A percentile compares a stretch with the other conserved stretches of the same genome.
Conservation (phyloP, 1,139 yeast species). For the Debaryomyces psychrophilus region DNA sequence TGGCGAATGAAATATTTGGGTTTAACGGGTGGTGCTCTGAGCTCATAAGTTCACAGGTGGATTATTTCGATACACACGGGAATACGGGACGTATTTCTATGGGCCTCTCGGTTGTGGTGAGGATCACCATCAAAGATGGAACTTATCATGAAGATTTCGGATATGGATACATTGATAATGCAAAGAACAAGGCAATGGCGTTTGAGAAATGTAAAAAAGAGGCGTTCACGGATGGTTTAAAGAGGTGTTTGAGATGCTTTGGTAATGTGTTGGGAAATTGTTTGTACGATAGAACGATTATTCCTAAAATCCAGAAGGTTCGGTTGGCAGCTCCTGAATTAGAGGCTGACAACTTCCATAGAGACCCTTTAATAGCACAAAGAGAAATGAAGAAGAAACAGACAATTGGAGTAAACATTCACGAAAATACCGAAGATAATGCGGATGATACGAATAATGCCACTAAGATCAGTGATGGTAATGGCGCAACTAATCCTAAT, state of each 20-base stretch:
- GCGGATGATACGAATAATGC: constrained; percentile 5
- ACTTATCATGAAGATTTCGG: constrained; percentile 82
- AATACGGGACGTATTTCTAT: constrained; percentile 56
- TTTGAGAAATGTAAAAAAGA: constrained; percentile 82
- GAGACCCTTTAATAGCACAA: constrained; percentile 41
- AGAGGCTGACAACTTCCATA: constrained; percentile 47
- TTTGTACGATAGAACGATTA: constrained; percentile 68
- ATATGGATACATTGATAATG: constrained; percentile 76
- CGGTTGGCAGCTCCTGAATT: constrained; percentile 57
- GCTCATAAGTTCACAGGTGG: constrained; percentile 65
- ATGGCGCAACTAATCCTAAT: neutral
- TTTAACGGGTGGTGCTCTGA: constrained; percentile 83
- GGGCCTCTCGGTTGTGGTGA: constrained; percentile 71
- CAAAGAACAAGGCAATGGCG: constrained; percentile 69
- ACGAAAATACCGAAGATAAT: constrained; percentile 7
- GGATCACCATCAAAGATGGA: constrained; percentile 75
- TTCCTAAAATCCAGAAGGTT: constrained; percentile 58
- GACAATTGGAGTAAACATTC: constrained; percentile 12
- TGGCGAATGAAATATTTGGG: constrained; percentile 81
- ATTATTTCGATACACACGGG: constrained; percentile 65
- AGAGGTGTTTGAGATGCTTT: constrained; percentile 74
- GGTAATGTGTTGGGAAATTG: constrained; percentile 84
- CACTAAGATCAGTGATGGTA: neutral
- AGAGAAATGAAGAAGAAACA: constrained; percentile 28
- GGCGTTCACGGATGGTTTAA: constrained; percentile 79